These are phyloP conservation scores for Mortierella alpina DNA, from an alignment of 192 early-diverging fungal species.

Conservation along the genomic window DNA sequence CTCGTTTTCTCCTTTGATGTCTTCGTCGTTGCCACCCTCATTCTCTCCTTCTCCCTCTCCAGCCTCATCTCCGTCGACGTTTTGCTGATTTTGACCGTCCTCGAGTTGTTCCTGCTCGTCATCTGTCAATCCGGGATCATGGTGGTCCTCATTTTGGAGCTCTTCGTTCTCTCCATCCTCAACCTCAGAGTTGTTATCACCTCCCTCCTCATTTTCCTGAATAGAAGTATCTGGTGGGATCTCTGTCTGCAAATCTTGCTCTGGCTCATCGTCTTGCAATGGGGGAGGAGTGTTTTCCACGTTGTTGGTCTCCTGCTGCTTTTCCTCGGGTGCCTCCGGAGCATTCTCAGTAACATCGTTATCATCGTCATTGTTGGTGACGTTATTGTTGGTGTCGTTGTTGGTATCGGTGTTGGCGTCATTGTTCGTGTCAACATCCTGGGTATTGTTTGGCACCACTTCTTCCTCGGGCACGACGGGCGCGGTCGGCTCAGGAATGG, in stretches of 20 bases:
- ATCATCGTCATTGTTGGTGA: background rate
- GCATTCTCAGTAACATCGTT: background rate
- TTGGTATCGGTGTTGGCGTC: background rate
- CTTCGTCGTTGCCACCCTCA: background rate
- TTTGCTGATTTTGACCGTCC: background rate
- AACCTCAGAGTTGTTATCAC: conserved; percentile 14
- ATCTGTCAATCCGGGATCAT: conserved; percentile 23
- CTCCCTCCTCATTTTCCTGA: background rate
- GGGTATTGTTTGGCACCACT: background rate
- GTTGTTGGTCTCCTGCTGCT: no score
- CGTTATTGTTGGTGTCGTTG: background rate
- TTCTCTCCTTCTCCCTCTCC: background rate
- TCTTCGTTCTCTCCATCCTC: conserved; percentile 23
- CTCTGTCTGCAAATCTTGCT: background rate
- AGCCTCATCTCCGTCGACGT: background rate
- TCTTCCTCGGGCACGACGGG: background rate
- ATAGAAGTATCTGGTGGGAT: background rate
- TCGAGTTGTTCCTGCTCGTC: background rate
- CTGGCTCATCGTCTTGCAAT: background rate
- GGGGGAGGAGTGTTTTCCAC: background rate
- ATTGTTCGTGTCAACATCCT: background rate
- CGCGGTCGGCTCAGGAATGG: background rate
- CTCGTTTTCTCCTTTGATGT: background rate
- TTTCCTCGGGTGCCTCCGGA: background rate
- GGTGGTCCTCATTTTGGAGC: conserved; percentile 4